Conservation (phyloP, 192 early-diverging fungal species). For the Podila verticillata region DNA sequence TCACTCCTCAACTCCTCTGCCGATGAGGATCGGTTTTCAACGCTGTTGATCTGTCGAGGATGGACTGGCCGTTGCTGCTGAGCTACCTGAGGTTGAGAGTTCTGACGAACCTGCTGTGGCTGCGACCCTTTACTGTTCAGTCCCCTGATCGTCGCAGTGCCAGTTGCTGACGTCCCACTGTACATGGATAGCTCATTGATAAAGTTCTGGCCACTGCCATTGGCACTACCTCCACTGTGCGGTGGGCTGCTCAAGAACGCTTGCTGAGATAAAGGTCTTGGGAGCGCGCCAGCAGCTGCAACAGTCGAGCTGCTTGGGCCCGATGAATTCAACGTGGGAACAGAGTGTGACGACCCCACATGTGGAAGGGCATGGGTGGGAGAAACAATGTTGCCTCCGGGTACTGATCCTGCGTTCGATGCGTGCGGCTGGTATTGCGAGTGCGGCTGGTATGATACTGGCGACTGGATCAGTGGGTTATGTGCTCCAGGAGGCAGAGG, state of each 20-base stretch:
- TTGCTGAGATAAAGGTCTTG: constrained; percentile 5
- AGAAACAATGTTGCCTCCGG: neutral
- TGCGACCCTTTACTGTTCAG: neutral
- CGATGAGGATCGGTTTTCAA: neutral
- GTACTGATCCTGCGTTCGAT: neutral
- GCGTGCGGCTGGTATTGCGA: constrained; percentile 25
- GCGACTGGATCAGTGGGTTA: constrained; percentile 33
- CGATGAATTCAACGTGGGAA: neutral
- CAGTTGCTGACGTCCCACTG: neutral
- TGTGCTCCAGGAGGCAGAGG: constrained; percentile 35
- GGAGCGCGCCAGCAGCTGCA: neutral
- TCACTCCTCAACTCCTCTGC: constrained; percentile 5
- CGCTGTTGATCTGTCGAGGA: constrained; percentile 2
- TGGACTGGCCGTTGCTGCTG: constrained; percentile 4
- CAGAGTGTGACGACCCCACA: neutral
- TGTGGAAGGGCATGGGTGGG: neutral
- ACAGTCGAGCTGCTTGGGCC: neutral
- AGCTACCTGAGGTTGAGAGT: neutral
- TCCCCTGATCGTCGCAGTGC: neutral
- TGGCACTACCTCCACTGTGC: constrained; percentile 4
- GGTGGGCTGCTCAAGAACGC: constrained; percentile 8
- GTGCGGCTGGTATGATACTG: constrained; percentile 22
- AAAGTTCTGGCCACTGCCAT: neutral
- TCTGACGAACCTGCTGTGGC: neutral
- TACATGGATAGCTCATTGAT: constrained; percentile 7